Conservation (phyloP, 2,329 filamentous ascomycete genomes). For the Trichoderma semiorbis region DNA sequence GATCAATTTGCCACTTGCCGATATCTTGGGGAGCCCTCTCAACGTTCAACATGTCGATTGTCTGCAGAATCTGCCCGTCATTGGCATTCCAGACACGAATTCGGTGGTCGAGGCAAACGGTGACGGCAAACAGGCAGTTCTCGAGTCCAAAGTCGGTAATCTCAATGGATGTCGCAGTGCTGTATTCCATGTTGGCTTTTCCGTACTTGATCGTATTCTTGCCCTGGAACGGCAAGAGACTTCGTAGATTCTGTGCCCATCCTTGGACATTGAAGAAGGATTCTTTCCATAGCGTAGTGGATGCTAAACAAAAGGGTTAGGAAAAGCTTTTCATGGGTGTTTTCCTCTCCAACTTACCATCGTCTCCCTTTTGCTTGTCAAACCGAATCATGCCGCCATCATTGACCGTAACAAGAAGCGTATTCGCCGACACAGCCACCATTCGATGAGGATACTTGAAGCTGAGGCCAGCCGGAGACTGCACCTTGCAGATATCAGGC, state of each 20-base stretch:
- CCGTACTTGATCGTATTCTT: slow-evolving; percentile 62
- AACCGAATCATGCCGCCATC: slow-evolving; percentile 74
- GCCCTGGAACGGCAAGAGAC: slow-evolving; percentile 63
- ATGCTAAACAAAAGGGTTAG: slow-evolving; percentile 23
- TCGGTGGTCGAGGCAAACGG: slow-evolving; percentile 83
- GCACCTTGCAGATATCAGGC: slow-evolving; percentile 73
- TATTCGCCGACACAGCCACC: slow-evolving; percentile 67
- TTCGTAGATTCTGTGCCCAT: slow-evolving; percentile 65
- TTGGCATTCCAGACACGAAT: slow-evolving; percentile 85
- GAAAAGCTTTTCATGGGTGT: background rate
- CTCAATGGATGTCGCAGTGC: slow-evolving; percentile 62
- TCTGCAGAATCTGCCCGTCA: slow-evolving; percentile 73
- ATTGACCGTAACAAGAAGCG: slow-evolving; percentile 75
- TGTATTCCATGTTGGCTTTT: slow-evolving; percentile 62
- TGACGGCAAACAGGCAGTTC: slow-evolving; percentile 60
- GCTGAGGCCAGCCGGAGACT: slow-evolving; percentile 66
- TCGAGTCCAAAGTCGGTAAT: slow-evolving; percentile 50
- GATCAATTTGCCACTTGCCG: slow-evolving; percentile 73
- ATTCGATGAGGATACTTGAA: slow-evolving; percentile 80
- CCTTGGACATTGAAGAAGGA: slow-evolving; percentile 70
- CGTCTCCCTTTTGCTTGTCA: slow-evolving; percentile 52
- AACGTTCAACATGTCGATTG: slow-evolving; percentile 73
- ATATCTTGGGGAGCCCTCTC: slow-evolving; percentile 63
- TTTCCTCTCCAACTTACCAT: slow-evolving; percentile 38
- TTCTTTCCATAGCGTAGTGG: slow-evolving; percentile 58